Conservation (phyloP, 1,284 basidiomycete species). For the Lignosus rhinocerotis region DNA sequence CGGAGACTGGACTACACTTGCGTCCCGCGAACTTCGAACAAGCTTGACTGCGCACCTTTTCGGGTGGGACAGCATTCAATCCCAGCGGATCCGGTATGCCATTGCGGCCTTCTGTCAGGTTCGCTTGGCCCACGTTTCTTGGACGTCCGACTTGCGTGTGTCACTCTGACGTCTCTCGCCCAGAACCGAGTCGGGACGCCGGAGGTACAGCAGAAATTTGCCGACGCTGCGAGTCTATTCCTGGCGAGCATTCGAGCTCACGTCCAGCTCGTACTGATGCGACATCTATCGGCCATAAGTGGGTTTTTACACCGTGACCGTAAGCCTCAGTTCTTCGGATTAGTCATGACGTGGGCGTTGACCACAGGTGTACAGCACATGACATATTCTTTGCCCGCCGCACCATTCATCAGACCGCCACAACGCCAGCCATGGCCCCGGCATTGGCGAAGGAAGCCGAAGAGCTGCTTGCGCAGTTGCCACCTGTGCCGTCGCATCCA, state of each 20-base stretch:
- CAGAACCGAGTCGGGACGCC: conserved; percentile 29
- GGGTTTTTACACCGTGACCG: conserved; percentile 36
- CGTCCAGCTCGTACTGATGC: conserved; percentile 54
- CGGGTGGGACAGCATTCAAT: conserved; percentile 54
- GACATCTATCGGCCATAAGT: conserved; percentile 52
- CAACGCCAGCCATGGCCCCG: conserved; percentile 45
- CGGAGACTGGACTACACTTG: conserved; percentile 29
- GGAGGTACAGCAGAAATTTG: conserved; percentile 43
- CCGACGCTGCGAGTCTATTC: conserved; percentile 49
- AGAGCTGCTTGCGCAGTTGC: conserved; percentile 43
- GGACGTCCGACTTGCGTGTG: not conserved
- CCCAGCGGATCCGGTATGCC: conserved; percentile 55
- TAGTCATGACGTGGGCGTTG: conserved; percentile 3
- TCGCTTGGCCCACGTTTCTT: conserved; percentile 20
- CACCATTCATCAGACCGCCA: conserved; percentile 52
- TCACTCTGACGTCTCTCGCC: conserved; percentile 19
- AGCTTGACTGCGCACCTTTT: conserved; percentile 59
- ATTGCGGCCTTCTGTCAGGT: conserved; percentile 70
- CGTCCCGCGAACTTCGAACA: conserved; percentile 45
- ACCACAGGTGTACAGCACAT: conserved; percentile 38
- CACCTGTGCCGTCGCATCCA: conserved; percentile 22
- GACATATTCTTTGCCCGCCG: conserved; percentile 61
- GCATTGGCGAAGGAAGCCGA: conserved; percentile 55
- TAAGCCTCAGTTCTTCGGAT: not conserved
- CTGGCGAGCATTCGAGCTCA: conserved; percentile 53